Evolutionary conservation across 495 filamentous ascomycete genomes (phyloP), one percentile per base, ranked within the genome.

Genomic region (Lasiosphaeriaceae sp.): DNA sequence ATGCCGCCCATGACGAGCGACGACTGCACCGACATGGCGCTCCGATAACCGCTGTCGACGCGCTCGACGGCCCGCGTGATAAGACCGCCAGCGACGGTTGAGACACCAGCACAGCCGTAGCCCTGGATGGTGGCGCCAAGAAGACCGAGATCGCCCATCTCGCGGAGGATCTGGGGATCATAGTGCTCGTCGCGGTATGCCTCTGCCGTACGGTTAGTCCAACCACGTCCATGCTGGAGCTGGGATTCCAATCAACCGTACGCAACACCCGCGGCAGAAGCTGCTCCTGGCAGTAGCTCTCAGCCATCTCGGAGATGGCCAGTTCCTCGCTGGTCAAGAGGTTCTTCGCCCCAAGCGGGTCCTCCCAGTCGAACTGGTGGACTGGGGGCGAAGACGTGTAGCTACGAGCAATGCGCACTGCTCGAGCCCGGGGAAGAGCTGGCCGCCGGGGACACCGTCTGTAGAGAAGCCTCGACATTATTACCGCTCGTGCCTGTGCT

Each of bases 1-100:
- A 98, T 97, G n/a, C 87, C 89, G 16, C 91, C 93, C 95, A 98
- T 98, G 20, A 89, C 90, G 47, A 98, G 77, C 2, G 92, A 95
- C 58, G 88, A 92, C 72, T 98, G 94, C 11, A 98, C 94, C 16
- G 90, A 95, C 89, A 96, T 96, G 53, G 89, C 92, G 46, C 90
- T 96, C 14, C 94, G 85, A 71, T 98, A 98, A 39, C 94, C 94
- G 47, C 88, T 92, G 68, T 98, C 94, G 39, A 98, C 92, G 46
- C 94, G 83, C 76, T 98, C 94, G 11, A 98, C 95, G 60, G 94
- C 94, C 66, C 94, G 86, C 20, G 90, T 96, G 72, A 98, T 97
- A 55, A 98, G 77, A 16, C 94, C 95, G 2, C 88, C 89, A 1
- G 95, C 91, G 31, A 98, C 91, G 51, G 85, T 92, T 62, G 89